A percentile compares a stretch with the other conserved stretches of the same genome.
phyloP scores from a whole-genome alignment of 2,329 filamentous ascomycete genomes.

The Xylariaceae sp. region DNA sequence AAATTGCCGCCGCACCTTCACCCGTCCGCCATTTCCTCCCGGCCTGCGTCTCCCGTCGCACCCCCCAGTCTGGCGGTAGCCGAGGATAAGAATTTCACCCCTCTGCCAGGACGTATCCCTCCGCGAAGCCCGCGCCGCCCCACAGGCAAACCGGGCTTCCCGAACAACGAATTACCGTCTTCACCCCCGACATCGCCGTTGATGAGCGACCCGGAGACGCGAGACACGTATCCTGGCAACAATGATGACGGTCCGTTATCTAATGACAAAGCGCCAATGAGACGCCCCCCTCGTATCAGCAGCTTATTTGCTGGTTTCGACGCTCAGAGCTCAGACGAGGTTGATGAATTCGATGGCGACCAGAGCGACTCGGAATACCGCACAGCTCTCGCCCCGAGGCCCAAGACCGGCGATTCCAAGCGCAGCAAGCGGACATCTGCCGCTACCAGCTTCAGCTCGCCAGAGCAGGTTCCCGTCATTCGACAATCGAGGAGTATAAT shows the following conservation, averaged over 20 bases:
- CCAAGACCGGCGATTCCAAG: constrained; percentile 44
- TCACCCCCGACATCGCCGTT: constrained; percentile 46
- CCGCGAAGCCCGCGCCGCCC: constrained; percentile 64
- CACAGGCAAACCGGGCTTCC: constrained; percentile 47
- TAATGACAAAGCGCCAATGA: constrained; percentile 59
- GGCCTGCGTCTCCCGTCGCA: constrained; percentile 56
- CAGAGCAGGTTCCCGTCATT: constrained; percentile 42
- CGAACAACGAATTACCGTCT: constrained; percentile 48
- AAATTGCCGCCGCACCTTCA: constrained; percentile 77
- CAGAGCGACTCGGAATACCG: constrained; percentile 68
- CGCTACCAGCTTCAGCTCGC: constrained; percentile 44
- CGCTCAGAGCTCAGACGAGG: constrained; percentile 68
- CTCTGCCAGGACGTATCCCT: constrained; percentile 56
- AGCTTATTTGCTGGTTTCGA: constrained; percentile 89
- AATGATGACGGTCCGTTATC: constrained; percentile 79
- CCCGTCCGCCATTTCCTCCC: constrained; percentile 72
- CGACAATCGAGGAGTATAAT: constrained; percentile 37
- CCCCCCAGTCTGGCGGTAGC: constrained; percentile 36
- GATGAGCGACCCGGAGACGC: constrained; percentile 44
- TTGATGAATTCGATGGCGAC: constrained; percentile 65
- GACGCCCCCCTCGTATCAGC: constrained; percentile 74
- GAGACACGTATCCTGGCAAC: constrained; percentile 74
- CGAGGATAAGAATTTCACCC: constrained; percentile 49
- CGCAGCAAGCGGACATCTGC: constrained; percentile 47
- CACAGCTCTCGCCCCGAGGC: constrained; percentile 65